Percentiles rank a stretch among this genome's conserved stretches.
Evolutionary conservation across 208 protist species (phyloP).

Genomic region (Crithidia sp.): DNA sequence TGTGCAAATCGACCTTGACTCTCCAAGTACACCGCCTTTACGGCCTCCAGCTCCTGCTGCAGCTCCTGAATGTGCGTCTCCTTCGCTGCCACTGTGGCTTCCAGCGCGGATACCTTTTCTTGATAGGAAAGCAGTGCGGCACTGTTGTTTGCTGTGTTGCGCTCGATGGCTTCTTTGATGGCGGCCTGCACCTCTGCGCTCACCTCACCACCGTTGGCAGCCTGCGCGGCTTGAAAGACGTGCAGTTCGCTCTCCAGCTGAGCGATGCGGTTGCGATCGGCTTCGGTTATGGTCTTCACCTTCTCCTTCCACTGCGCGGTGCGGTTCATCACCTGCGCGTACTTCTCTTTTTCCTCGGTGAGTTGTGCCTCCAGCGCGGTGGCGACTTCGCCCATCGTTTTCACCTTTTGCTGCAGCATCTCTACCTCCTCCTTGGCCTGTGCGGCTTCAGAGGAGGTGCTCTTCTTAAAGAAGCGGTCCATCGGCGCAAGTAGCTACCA

Average conservation of each 20-base stretch:
- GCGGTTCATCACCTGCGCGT: conserved; percentile 42
- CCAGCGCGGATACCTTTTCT: background rate
- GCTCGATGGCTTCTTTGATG: conserved; percentile 29
- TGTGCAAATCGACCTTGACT: conserved; percentile 35
- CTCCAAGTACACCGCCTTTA: conserved; percentile 39
- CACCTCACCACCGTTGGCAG: conserved; percentile 3
- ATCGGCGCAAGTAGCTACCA: conserved; percentile 15
- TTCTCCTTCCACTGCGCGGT: conserved; percentile 70
- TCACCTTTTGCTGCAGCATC: conserved; percentile 60
- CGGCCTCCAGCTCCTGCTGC: conserved; percentile 32
- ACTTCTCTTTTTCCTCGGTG: conserved; percentile 49
- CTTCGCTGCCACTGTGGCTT: background rate
- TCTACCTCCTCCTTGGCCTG: conserved; percentile 59
- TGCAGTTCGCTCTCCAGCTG: conserved; percentile 38
- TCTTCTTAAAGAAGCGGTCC: conserved; percentile 58
- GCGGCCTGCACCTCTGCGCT: conserved; percentile 22
- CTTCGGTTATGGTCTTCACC: conserved; percentile 48
- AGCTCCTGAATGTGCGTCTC: conserved; percentile 26
- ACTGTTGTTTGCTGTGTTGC: conserved; percentile 14
- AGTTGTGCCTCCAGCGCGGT: conserved; percentile 55
- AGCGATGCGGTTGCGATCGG: conserved; percentile 52
- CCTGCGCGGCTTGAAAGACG: conserved; percentile 20
- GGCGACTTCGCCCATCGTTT: conserved; percentile 61
- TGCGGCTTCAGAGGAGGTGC: conserved; percentile 15
- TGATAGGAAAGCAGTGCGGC: conserved; percentile 4